Conservation (phyloP, 208 protist species). For the Wallacemonas collosoma region DNA sequence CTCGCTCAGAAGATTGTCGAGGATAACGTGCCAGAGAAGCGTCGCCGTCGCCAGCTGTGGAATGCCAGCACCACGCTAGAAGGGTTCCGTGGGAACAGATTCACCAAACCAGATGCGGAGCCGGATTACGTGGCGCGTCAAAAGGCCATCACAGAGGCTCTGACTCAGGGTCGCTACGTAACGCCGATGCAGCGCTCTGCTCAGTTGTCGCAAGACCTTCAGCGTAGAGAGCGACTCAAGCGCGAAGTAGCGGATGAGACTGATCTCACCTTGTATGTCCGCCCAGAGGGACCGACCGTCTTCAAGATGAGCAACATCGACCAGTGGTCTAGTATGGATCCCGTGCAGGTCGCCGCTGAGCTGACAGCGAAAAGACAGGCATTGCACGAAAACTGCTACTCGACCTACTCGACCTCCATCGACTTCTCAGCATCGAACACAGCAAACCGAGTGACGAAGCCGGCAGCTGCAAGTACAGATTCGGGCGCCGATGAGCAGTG, state of each 20-base stretch:
- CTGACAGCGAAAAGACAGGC: constrained; percentile 23
- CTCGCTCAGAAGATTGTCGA: constrained; percentile 45
- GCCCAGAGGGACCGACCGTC: constrained; percentile 29
- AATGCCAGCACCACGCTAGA: constrained; percentile 36
- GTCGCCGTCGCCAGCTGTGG: constrained; percentile 40
- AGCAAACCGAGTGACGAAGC: background rate
- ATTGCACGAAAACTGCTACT: constrained; percentile 40
- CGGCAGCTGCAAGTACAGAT: background rate
- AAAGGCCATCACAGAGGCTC: background rate
- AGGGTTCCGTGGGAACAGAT: constrained; percentile 23
- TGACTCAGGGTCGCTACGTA: constrained; percentile 32
- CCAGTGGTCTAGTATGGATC: constrained; percentile 73
- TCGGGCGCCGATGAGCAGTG: background rate
- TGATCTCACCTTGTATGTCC: constrained; percentile 27
- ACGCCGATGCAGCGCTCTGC: constrained; percentile 38
- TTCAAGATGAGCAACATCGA: constrained; percentile 88
- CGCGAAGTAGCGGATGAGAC: constrained; percentile 24
- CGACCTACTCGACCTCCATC: constrained; percentile 17
- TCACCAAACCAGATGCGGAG: constrained; percentile 15
- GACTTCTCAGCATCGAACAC: background rate
- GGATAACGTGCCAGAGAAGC: constrained; percentile 43
- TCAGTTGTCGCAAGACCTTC: constrained; percentile 30
- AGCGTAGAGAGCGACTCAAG: constrained; percentile 25
- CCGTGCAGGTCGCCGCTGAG: constrained; percentile 41
- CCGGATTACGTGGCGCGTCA: constrained; percentile 39